phyloP scores from a whole-genome alignment of 345 rosid genomes.

The Melaleuca alternifolia region DNA sequence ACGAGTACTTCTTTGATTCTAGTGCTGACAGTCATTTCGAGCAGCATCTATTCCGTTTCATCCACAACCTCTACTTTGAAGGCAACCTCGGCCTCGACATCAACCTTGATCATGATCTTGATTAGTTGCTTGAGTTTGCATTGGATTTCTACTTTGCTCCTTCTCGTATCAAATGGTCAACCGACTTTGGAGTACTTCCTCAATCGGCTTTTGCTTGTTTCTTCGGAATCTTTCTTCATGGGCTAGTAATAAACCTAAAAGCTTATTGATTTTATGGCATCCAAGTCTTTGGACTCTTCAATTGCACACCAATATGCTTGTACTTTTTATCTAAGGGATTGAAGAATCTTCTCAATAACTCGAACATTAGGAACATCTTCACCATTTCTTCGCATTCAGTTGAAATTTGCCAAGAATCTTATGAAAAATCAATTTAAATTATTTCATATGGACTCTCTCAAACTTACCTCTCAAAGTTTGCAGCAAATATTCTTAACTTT shows the following conservation, averaged over 20 bases:
- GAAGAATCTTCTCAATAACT: constrained; percentile 1
- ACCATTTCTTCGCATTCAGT: background rate
- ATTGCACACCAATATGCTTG: background rate
- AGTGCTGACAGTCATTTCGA: no score
- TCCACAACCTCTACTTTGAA: no score
- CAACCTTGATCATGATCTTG: background rate
- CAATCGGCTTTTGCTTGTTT: background rate
- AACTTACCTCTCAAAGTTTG: constrained; percentile 1
- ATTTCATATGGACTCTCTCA: background rate
- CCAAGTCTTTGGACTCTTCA: constrained; percentile 5
- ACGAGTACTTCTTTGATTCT: no score
- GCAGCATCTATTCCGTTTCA: no score
- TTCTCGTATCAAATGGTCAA: background rate
- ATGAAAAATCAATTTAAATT: background rate
- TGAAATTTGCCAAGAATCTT: background rate
- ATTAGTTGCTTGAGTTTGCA: background rate
- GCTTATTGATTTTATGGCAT: background rate
- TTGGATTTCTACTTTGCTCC: background rate
- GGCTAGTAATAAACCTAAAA: no score
- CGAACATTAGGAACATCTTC: background rate
- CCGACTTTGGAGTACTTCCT: background rate
- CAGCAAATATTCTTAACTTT: background rate
- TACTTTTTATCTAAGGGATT: background rate
- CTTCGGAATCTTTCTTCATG: background rate
- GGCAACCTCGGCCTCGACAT: no score